Evolutionary conservation across 495 filamentous ascomycete genomes (phyloP).

Genomic region (Aspergillus incahuasiensis): DNA sequence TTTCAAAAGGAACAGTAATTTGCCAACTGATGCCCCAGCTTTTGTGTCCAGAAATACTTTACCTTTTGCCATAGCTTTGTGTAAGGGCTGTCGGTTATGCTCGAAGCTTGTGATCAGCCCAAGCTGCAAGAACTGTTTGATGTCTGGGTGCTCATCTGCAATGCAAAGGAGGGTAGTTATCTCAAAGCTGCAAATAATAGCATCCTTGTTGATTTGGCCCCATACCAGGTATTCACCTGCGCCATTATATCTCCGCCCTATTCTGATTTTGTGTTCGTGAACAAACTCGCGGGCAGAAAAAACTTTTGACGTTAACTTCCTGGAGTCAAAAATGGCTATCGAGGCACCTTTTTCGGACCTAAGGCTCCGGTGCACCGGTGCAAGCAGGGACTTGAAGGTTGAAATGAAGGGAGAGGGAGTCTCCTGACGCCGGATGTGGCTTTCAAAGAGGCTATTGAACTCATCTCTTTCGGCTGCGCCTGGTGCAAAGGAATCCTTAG

Average conservation of each 20-base stretch:
- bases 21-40: constrained; percentile 15
- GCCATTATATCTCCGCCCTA: constrained; percentile 21
- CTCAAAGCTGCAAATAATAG: constrained; percentile 27
- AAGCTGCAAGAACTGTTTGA: constrained; percentile 27
- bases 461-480: constrained; percentile 11
- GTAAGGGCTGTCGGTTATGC: constrained; percentile 1
- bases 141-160: constrained; percentile 11
- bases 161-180: constrained; percentile 20
- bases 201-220: constrained; percentile 17
- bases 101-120: constrained; percentile 3
- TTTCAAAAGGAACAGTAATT: constrained; percentile 11
- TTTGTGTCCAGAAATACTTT: constrained; percentile 8
- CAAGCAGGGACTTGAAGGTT: constrained; percentile 17
- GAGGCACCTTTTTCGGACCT: constrained; percentile 22
- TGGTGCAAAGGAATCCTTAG: constrained; percentile 9
- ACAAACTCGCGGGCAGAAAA: constrained; percentile 26
- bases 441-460: constrained; percentile 21
- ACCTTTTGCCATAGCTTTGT: constrained; percentile 1
- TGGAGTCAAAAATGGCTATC: constrained; percentile 29
- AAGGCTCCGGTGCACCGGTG: constrained; percentile 34
- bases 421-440: constrained; percentile 22
- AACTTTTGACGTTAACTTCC: constrained; percentile 18
- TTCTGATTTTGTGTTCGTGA: constrained; percentile 14
- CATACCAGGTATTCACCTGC: constrained; percentile 35
- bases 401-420: constrained; percentile 34